Conservation (phyloP, 176 grass and related monocot species). For the Puya raimondii region DNA sequence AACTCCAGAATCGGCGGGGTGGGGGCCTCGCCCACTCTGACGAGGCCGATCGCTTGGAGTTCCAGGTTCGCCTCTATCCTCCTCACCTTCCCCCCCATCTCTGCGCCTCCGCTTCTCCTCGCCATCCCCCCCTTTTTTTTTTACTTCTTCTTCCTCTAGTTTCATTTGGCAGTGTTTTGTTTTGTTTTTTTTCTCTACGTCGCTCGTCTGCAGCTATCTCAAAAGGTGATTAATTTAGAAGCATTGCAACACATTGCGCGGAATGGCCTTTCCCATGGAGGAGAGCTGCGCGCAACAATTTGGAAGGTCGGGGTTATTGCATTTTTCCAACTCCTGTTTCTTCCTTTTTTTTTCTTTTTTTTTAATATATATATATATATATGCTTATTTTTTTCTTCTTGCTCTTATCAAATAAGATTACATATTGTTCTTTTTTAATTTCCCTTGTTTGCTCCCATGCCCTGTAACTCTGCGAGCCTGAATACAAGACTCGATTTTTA, state of each 20-base stretch:
- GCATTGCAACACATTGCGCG: slow-evolving; percentile 30
- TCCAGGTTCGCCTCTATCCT: not conserved
- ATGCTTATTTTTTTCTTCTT: not conserved
- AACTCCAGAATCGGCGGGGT: slow-evolving; percentile 21
- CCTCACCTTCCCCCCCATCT: not conserved
- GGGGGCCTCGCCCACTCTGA: not conserved
- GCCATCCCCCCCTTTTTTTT: too few species aligned
- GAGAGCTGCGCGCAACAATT: slow-evolving; percentile 26
- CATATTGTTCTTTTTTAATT: too few species aligned
- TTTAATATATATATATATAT: too few species aligned
- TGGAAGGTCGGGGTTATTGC: slow-evolving; percentile 28
- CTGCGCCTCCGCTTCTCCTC: too few species aligned
- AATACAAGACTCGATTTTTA: not conserved
- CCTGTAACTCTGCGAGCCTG: not conserved
- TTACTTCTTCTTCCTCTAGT: not conserved
- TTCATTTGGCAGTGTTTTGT: not conserved
- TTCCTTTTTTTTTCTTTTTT: not conserved
- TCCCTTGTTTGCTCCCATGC: too few species aligned
- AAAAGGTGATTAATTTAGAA: slow-evolving; percentile 36
- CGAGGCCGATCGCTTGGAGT: not conserved
- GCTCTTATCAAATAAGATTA: not conserved
- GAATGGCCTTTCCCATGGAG: slow-evolving; percentile 22
- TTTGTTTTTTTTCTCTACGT: not conserved
- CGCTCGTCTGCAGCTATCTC: slow-evolving; percentile 20
- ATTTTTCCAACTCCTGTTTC: not conserved